These are phyloP conservation scores for Piromyces finnis DNA, from an alignment of 192 early-diverging fungal genomes.

Conservation along the genomic window DNA sequence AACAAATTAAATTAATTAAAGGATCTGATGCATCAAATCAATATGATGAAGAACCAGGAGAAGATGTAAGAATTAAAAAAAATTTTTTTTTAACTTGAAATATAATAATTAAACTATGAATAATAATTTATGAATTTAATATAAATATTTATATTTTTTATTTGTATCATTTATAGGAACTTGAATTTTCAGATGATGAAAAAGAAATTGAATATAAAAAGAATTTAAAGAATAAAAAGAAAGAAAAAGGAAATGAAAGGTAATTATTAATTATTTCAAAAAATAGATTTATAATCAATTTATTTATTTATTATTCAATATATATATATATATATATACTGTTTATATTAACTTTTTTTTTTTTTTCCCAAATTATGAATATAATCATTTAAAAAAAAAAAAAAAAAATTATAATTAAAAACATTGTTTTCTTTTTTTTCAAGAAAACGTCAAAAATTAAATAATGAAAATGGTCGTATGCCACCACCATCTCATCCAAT, in stretches of 20 bases:
- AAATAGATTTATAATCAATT: too few relatives aligned
- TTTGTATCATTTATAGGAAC: slow-evolving; percentile 22
- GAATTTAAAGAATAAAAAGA: slow-evolving; percentile 18
- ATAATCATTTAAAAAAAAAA: too few relatives aligned
- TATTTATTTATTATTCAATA: too few relatives aligned
- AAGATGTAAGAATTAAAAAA: slow-evolving; percentile 35
- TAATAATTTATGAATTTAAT: too few relatives aligned
- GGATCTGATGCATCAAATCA: slow-evolving; percentile 85
- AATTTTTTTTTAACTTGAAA: neutral
- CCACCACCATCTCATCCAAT: neutral
- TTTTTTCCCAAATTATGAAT: too few relatives aligned
- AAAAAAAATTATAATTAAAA: too few relatives aligned
- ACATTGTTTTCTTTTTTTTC: too few relatives aligned
- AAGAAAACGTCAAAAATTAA: neutral
- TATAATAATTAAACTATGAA: neutral
- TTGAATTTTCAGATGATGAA: slow-evolving; percentile 95
- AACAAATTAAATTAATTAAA: slow-evolving; percentile 40
- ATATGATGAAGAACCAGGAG: slow-evolving; percentile 79
- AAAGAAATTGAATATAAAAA: slow-evolving; percentile 43
- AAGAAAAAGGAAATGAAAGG: slow-evolving; percentile 5
- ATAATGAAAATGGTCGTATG: neutral
- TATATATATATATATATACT: too few relatives aligned
- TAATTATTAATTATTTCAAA: neutral
- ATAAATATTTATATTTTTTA: neutral
- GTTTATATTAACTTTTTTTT: too few relatives aligned